A percentile compares a stretch with the other conserved stretches of the same genome.
These are phyloP conservation scores for Fusarium pseudoanthophilum DNA, from an alignment of 2,329 filamentous ascomycete genomes.

Conservation along the genomic window DNA sequence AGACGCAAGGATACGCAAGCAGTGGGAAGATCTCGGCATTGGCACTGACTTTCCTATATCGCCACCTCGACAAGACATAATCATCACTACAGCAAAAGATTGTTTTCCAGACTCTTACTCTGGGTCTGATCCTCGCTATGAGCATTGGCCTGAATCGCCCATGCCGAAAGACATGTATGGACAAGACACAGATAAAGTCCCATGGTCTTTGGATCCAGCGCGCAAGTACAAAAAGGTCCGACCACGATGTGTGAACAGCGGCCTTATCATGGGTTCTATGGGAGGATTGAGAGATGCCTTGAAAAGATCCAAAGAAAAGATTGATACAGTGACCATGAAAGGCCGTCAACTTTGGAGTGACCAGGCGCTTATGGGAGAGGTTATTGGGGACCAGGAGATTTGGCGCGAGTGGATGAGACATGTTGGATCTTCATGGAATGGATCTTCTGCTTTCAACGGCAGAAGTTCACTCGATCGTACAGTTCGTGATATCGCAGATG, in stretches of 20 bases:
- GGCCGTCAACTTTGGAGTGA: slow-evolving; percentile 54
- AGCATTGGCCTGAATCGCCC: slow-evolving; percentile 52
- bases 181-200: slow-evolving; percentile 45
- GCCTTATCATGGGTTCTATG: slow-evolving; percentile 52
- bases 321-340: slow-evolving; percentile 40
- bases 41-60: slow-evolving; percentile 44
- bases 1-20: slow-evolving; percentile 41
- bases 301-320: slow-evolving; percentile 45
- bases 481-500: slow-evolving; percentile 43
- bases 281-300: slow-evolving; percentile 42
- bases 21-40: slow-evolving; percentile 37
- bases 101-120: slow-evolving; percentile 49
- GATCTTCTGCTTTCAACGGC: slow-evolving; percentile 30
- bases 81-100: slow-evolving; percentile 51
- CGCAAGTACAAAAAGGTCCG: slow-evolving; percentile 49
- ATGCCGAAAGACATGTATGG: slow-evolving; percentile 50
- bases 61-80: slow-evolving; percentile 47
- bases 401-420: slow-evolving; percentile 49
- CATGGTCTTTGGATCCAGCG: slow-evolving; percentile 46
- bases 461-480: slow-evolving; percentile 22
- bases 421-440: slow-evolving; percentile 49
- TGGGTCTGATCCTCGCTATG: slow-evolving; percentile 50
- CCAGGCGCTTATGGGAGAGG: slow-evolving; percentile 52
- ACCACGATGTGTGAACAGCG: slow-evolving; percentile 51
- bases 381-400: slow-evolving; percentile 54